Evolutionary conservation across 2,329 filamentous ascomycete species (phyloP), one percentile per base, ranked within the genome.

Genomic region (Aureobasidium sp.): DNA sequence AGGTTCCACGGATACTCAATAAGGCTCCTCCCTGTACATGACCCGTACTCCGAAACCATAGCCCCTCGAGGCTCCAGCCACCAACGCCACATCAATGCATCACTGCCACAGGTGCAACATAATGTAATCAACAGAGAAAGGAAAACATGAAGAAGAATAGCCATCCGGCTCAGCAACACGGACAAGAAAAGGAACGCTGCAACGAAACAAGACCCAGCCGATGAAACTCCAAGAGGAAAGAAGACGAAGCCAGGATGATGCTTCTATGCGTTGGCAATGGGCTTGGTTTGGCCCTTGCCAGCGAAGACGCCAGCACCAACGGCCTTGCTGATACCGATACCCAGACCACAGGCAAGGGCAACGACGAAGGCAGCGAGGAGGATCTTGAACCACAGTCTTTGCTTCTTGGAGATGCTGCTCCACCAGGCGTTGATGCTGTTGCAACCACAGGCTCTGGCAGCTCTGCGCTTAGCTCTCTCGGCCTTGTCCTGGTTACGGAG

Each of bases 291-390:
- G 57, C 75, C 76, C 22, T 75, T 67, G 59, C 71, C 70, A 31
- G 73, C 71, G 71, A 76, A 80, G 47, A 80, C 77, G 51, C 76
- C 76, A 41, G 79, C 79, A 62, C 78, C 76, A 3, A 80, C 79
- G 17, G 78, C 78, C 49, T 74, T 71, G 64, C 75, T 78, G 65
- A 81, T 79, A 62, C 79, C 79, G 29, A 81, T 75, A 61, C 77
- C 78, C 41, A 80, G 69, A 20, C 76, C 79, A 2, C 80, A 77
- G 9, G 78, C 77, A 25, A 77, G 71, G 25, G 76, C 79, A 15
- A 80, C 67, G 49, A 80, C 67, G 57, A 80, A 65, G 57, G 79
- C 66, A 49, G 75, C 78, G 62, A 80, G 73, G 60, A 75, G 61
- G 60, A 80, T 75, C 73, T 79, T 78, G 64, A 72, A 70, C 67